Evolutionary conservation across 345 rosid species (phyloP).

Genomic region (Excoecaria cochinchinensis): DNA sequence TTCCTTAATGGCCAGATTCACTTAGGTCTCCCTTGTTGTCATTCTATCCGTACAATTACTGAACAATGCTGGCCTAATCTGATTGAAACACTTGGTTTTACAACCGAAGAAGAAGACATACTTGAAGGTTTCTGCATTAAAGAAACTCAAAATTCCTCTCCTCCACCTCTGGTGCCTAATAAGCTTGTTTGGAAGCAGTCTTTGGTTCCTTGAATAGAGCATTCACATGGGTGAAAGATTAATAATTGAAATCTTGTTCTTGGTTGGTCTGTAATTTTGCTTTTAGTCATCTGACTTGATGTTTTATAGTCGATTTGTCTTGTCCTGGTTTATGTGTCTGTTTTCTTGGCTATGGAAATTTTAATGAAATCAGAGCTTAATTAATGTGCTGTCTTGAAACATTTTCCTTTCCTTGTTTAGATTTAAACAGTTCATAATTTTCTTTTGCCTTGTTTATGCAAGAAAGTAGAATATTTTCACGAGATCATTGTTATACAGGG

Average conservation of each 20-base stretch:
- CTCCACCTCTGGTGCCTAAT: neutral
- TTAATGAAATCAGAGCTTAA: too few relatives aligned
- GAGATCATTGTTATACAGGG: too few relatives aligned
- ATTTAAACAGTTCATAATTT: too few relatives aligned
- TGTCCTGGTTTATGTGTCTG: too few relatives aligned
- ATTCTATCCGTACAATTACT: conserved; percentile 50
- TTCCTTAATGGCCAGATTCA: conserved; percentile 76
- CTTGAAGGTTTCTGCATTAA: conserved; percentile 62
- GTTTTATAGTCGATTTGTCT: too few relatives aligned
- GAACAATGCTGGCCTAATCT: conserved; percentile 63
- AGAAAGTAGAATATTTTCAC: too few relatives aligned
- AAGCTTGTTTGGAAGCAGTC: neutral
- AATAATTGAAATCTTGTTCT: neutral
- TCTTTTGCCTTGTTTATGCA: too few relatives aligned
- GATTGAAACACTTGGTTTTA: conserved; percentile 58
- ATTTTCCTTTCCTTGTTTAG: too few relatives aligned
- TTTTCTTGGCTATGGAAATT: too few relatives aligned
- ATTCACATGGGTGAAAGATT: neutral
- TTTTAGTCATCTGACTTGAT: too few relatives aligned
- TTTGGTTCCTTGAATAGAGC: conserved; percentile 4
- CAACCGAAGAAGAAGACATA: conserved; percentile 64
- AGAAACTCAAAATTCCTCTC: neutral
- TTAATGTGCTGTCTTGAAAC: too few relatives aligned
- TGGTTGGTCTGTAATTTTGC: neutral
- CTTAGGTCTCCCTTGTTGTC: conserved; percentile 59